phyloP scores from a whole-genome alignment of 2,329 filamentous ascomycete genomes.

The Hymenoscyphus salicellus region DNA sequence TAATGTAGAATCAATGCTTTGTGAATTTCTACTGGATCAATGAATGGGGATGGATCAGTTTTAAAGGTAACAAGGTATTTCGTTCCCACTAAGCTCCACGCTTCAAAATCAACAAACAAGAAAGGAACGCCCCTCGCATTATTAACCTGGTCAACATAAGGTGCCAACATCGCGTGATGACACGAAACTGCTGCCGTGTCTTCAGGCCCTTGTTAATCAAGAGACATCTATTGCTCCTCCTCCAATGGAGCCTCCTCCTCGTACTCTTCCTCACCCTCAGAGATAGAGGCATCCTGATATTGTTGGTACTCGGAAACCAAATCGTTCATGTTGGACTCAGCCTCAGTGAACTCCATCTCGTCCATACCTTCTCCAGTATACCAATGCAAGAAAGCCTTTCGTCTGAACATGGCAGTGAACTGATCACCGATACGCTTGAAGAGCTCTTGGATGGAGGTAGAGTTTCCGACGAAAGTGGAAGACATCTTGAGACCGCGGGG shows the following conservation, averaged over 20 bases:
- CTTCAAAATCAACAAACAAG: slow-evolving; percentile 30
- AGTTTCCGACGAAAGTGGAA: slow-evolving; percentile 98
- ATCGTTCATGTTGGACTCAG: slow-evolving; percentile 99
- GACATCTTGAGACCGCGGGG: slow-evolving; percentile 99
- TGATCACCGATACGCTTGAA: slow-evolving; percentile 99
- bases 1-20: slow-evolving; percentile 24
- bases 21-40: slow-evolving; percentile 31
- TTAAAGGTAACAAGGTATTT: slow-evolving; percentile 25
- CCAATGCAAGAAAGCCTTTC: slow-evolving; percentile 99
- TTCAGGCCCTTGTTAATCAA: slow-evolving; percentile 21
- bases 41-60: slow-evolving; percentile 23
- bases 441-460: slow-evolving; percentile 98
- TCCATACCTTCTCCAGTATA: slow-evolving; percentile 99
- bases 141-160: slow-evolving; percentile 27
- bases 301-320: slow-evolving; percentile 99
- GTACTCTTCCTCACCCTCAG: slow-evolving; percentile 90
- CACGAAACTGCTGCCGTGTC: slow-evolving; percentile 23
- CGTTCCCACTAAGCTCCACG: slow-evolving; percentile 26
- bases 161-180: slow-evolving; percentile 6
- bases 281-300: slow-evolving; percentile 98
- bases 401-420: slow-evolving; percentile 99
- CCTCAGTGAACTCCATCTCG: slow-evolving; percentile 99
- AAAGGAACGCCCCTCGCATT: slow-evolving; percentile 25
- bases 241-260: slow-evolving; percentile 77
- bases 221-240: slow-evolving; percentile 53